Evolutionary conservation across 139 green algal species (phyloP).

Genomic region (Chlamydomonas applanata): DNA sequence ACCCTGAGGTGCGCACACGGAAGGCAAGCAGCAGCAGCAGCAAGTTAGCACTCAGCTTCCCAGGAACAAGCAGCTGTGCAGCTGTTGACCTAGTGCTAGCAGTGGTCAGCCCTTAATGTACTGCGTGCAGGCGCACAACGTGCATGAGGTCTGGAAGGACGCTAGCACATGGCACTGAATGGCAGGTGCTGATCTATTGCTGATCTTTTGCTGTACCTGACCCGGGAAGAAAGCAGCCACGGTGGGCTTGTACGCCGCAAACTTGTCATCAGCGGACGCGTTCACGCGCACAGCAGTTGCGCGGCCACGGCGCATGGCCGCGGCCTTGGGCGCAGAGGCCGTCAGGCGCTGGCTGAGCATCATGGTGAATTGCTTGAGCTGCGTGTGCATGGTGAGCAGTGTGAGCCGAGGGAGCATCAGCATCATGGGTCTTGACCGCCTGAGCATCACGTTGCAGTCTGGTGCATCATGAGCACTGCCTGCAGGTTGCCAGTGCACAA

Average conservation of each 20-base stretch:
- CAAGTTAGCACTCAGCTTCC: neutral
- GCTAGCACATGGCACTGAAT: too few relatives aligned
- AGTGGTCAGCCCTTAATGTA: too few relatives aligned
- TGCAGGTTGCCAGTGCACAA: too few relatives aligned
- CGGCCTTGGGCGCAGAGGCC: too few relatives aligned
- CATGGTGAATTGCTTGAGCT: neutral
- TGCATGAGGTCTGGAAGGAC: too few relatives aligned
- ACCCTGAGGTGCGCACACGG: neutral
- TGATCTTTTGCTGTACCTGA: slow-evolving; percentile 44
- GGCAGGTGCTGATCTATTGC: neutral
- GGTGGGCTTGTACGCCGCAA: slow-evolving; percentile 83
- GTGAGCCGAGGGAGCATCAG: too few relatives aligned
- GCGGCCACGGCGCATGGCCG: neutral
- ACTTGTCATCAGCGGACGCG: slow-evolving; percentile 65
- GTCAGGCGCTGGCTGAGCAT: slow-evolving; percentile 1
- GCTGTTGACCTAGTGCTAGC: neutral
- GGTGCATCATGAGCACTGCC: too few relatives aligned
- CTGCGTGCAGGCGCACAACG: too few relatives aligned
- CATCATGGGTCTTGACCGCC: too few relatives aligned
- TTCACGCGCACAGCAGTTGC: neutral
- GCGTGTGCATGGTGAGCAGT: too few relatives aligned
- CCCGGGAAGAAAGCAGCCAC: slow-evolving; percentile 95
- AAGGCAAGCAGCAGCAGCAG: neutral
- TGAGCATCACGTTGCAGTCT: too few relatives aligned
- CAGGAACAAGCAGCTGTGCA: neutral